A percentile compares a stretch with the other conserved stretches of the same genome.
These are phyloP conservation scores for Mikania micrantha DNA, from an alignment of 129 eudicot genomes.

Conservation along the genomic window DNA sequence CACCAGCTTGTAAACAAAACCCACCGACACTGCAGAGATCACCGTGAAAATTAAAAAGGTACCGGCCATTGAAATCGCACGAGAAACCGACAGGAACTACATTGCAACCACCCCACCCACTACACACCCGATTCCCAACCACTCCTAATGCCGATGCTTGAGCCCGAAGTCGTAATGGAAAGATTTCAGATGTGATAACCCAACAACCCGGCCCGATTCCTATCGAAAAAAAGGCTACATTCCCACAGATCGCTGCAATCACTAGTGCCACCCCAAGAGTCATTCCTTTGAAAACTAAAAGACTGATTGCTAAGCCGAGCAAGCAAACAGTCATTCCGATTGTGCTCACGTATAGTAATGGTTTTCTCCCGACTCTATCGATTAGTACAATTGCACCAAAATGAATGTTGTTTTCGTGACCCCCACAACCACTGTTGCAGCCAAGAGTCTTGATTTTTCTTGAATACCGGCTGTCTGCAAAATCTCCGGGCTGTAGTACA, in stretches of 20 bases:
- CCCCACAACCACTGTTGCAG: slow-evolving; percentile 71
- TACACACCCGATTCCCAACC: slow-evolving; percentile 62
- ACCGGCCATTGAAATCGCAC: slow-evolving; percentile 61
- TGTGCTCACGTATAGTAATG: slow-evolving; percentile 57
- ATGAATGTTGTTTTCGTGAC: slow-evolving; percentile 57
- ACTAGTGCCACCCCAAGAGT: slow-evolving; percentile 40
- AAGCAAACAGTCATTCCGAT: slow-evolving; percentile 66
- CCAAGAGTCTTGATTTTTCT: slow-evolving; percentile 46
- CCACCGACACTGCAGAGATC: slow-evolving; percentile 50
- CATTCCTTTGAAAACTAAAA: slow-evolving; percentile 31
- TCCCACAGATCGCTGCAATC: slow-evolving; percentile 53
- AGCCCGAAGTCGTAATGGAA: slow-evolving; percentile 65
- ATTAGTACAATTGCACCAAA: slow-evolving; percentile 50
- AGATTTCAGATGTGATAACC: slow-evolving; percentile 71
- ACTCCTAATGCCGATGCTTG: slow-evolving; percentile 74
- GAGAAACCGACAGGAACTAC: slow-evolving; percentile 61
- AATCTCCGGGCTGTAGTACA: slow-evolving; percentile 73
- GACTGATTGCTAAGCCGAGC: slow-evolving; percentile 41
- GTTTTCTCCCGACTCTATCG: slow-evolving; percentile 60
- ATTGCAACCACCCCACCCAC: slow-evolving; percentile 67
- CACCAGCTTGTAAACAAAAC: slow-evolving; percentile 46
- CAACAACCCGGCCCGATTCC: slow-evolving; percentile 85
- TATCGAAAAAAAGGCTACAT: slow-evolving; percentile 69
- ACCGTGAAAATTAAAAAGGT: slow-evolving; percentile 49
- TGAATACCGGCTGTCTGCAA: slow-evolving; percentile 52